A percentile compares a stretch with the other conserved stretches of the same genome.
Conservation (phyloP, 176 grass and related monocot species). For the Echinochloa phyllopogon region DNA sequence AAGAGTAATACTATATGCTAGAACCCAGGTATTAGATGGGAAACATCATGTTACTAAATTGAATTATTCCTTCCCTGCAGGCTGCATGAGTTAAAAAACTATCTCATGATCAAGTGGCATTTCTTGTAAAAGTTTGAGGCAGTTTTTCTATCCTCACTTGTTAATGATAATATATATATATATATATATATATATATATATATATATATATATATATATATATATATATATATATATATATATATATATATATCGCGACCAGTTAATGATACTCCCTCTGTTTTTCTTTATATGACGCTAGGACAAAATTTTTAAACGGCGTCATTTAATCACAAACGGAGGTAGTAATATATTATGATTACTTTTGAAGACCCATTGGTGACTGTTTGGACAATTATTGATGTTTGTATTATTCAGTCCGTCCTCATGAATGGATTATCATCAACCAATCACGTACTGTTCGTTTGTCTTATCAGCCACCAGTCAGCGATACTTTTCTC, state of each 20-base stretch:
- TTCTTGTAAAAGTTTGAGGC: background rate
- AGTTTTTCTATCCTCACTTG: background rate
- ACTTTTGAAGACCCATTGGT: constrained; percentile 17
- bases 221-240: no score
- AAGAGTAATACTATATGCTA: background rate
- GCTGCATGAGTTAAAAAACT: background rate
- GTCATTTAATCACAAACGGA: no score
- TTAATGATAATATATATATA: no score
- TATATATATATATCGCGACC: no score
- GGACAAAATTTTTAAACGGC: no score
- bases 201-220: no score
- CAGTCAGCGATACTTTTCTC: no score
- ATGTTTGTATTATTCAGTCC: constrained; percentile 27
- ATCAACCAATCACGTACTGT: constrained; percentile 2
- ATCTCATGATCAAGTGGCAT: background rate
- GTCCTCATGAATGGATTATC: background rate
- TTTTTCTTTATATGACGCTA: no score
- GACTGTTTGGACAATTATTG: constrained; percentile 12
- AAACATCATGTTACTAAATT: background rate
- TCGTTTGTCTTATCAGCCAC: background rate
- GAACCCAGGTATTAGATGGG: background rate
- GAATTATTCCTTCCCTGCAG: background rate
- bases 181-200: no score
- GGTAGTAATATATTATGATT: background rate
- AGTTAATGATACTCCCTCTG: no score